Evolutionary conservation across 805 yeast species (phyloP).

Genomic region (Saturnispora kantuleensis): DNA sequence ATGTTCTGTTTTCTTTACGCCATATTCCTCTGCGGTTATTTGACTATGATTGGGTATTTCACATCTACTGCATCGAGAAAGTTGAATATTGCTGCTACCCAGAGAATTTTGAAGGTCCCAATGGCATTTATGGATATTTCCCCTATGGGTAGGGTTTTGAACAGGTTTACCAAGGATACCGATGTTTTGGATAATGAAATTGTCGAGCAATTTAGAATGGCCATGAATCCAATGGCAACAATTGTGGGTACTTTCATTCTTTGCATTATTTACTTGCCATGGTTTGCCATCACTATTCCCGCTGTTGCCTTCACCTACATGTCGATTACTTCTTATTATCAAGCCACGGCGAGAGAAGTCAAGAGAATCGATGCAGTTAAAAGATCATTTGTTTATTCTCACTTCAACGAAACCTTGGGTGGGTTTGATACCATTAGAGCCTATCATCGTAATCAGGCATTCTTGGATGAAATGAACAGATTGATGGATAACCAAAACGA

Average conservation of each 20-base stretch:
- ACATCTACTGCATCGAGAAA: constrained; percentile 43
- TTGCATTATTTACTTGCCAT: constrained; percentile 63
- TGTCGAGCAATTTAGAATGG: constrained; percentile 56
- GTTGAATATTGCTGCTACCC: constrained; percentile 43
- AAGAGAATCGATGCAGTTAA: constrained; percentile 67
- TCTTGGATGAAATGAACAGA: constrained; percentile 35
- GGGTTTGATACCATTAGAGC: constrained; percentile 62
- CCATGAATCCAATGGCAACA: constrained; percentile 42
- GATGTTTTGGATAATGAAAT: constrained; percentile 76
- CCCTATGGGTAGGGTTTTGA: constrained; percentile 79
- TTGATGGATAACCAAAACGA: constrained; percentile 57
- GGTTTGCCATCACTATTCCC: constrained; percentile 63
- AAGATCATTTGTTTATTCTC: constrained; percentile 60
- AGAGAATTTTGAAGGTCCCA: constrained; percentile 60
- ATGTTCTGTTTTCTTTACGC: constrained; percentile 45
- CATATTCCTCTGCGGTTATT: constrained; percentile 33
- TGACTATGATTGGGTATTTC: constrained; percentile 37
- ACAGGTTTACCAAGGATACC: constrained; percentile 81
- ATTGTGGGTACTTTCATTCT: constrained; percentile 56
- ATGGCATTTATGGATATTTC: constrained; percentile 79
- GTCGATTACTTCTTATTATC: constrained; percentile 45
- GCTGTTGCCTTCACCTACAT: constrained; percentile 38
- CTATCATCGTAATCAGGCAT: constrained; percentile 33
- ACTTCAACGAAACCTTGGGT: constrained; percentile 57
- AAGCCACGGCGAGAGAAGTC: constrained; percentile 64